These are phyloP conservation scores for Lasiodiplodia sp. DNA, from an alignment of 2,329 filamentous ascomycete species.

Conservation along the genomic window DNA sequence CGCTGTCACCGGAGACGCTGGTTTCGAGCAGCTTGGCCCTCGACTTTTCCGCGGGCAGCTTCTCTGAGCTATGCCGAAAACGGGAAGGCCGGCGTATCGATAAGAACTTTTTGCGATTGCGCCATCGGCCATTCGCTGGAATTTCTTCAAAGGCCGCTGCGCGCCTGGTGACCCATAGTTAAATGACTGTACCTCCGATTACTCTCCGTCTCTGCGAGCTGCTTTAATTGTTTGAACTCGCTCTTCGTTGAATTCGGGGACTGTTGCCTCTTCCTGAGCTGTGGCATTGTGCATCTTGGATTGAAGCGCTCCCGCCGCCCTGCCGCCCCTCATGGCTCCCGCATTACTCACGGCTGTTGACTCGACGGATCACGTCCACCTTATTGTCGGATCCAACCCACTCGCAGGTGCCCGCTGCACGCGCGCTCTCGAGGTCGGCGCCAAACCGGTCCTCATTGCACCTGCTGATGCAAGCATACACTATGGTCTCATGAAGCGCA, in stretches of 20 bases:
- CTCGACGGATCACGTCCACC: conserved; percentile 74
- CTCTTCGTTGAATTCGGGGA: not conserved
- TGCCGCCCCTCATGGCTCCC: conserved; percentile 48
- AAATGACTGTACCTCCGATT: conserved; percentile 20
- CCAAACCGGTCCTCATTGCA: conserved; percentile 79
- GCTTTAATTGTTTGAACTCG: not conserved
- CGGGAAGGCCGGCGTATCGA: conserved; percentile 21
- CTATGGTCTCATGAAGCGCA: conserved; percentile 66
- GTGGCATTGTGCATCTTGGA: conserved; percentile 1
- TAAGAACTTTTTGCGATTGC: conserved; percentile 25
- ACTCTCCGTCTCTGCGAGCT: conserved; percentile 10
- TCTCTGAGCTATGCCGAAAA: conserved; percentile 8
- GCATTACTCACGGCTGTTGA: conserved; percentile 77
- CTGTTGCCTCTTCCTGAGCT: not conserved
- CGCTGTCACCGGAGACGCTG: conserved; percentile 3
- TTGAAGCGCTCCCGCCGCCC: conserved; percentile 6
- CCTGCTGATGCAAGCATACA: conserved; percentile 68
- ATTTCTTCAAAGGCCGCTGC: conserved; percentile 22
- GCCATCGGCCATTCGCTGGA: conserved; percentile 29
- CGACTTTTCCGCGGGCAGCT: conserved; percentile 23
- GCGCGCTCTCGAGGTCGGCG: conserved; percentile 82
- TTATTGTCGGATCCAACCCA: conserved; percentile 85
- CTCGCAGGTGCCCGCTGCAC: conserved; percentile 84
- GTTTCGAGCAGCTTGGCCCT: not conserved
- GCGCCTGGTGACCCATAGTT: conserved; percentile 17